phyloP scores from a whole-genome alignment of 805 yeast species.

The Isabelozyma gotoi region DNA sequence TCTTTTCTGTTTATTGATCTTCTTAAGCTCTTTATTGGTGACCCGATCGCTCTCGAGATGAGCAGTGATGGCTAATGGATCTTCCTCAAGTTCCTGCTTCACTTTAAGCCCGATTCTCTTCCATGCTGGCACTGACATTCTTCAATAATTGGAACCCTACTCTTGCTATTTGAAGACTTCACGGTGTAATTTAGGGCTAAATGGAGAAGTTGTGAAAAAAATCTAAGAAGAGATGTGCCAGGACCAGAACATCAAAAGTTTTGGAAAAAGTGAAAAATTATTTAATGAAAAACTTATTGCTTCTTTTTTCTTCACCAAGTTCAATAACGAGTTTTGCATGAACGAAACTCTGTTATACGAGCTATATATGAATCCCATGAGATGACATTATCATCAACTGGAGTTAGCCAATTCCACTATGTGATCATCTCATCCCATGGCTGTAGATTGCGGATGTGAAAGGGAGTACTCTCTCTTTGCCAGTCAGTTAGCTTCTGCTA shows the following conservation, averaged over 20 bases:
- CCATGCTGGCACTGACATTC: constrained; percentile 66
- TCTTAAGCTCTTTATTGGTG: constrained; percentile 44
- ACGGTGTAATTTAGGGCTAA: background rate
- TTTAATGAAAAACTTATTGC: background rate
- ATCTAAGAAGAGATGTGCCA: constrained; percentile 1
- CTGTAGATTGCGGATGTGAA: constrained; percentile 13
- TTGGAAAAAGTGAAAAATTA: background rate
- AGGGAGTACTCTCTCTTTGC: constrained; percentile 2
- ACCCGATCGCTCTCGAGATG: constrained; percentile 45
- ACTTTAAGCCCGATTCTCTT: constrained; percentile 71
- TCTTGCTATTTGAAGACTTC: background rate
- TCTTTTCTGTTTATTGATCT: constrained; percentile 34
- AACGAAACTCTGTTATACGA: too few species aligned
- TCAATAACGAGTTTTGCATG: too few species aligned
- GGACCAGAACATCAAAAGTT: background rate
- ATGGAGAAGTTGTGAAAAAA: too few species aligned
- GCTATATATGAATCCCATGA: too few species aligned
- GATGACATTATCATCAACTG: background rate
- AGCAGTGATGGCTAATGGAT: constrained; percentile 44
- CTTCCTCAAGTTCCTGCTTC: constrained; percentile 44
- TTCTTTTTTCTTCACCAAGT: too few species aligned
- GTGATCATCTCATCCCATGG: background rate
- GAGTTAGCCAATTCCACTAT: background rate
- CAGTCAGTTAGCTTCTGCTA: constrained; percentile 7
- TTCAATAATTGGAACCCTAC: background rate